Evolutionary conservation across 176 grass and related monocot genomes (phyloP), one percentile per base, ranked within the genome.

Genomic region (Pontederia paniculata): DNA sequence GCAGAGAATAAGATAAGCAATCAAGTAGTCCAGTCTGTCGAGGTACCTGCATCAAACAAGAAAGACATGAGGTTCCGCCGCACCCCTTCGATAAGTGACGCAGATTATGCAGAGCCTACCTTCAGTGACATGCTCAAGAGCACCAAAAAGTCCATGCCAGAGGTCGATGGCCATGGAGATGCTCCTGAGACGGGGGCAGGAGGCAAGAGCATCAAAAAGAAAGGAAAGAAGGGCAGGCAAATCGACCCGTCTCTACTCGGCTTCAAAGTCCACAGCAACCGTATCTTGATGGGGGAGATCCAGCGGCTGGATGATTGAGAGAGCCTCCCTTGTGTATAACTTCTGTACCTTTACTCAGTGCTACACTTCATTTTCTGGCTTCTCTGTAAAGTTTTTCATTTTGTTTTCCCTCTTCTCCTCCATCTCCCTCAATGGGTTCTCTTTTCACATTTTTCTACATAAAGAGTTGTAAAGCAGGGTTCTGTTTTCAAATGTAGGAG

Each of bases 221-320:
- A 84, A 73, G 55, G 80, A 1, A 98, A 98, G 83, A 98, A 93
- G 74, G 94, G 94, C 48, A 86, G 89, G 44, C 94, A 98, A 58
- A 98, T 98, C 9, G 94, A 98, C 58, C 94, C 87, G 10, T 90
- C 94, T 37, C 94, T 98, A 53, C 75, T 98, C 8, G 94, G 94
- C 41, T 98, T 98, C 74, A 98, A 98, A 61, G 83, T 98, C 58
- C 87, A 91, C 63, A 98, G 94, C 61, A 98, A 98, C 73, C 80
- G 94, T 60, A 93, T 93, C 59, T 75, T 98, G 93, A 98, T 91
- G 94, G 94, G 94, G 6, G 87, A 98, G 80, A 98, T 98, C 62
- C 80, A 93, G 55, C 86, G 94, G 37, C 81, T 68, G 5, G 87
- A 91, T 44, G 94, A 98, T 61, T 89, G 63, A 62, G 17, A n/a